Conservation (phyloP, 1,284 basidiomycete genomes). For the Earliella scabrosa region DNA sequence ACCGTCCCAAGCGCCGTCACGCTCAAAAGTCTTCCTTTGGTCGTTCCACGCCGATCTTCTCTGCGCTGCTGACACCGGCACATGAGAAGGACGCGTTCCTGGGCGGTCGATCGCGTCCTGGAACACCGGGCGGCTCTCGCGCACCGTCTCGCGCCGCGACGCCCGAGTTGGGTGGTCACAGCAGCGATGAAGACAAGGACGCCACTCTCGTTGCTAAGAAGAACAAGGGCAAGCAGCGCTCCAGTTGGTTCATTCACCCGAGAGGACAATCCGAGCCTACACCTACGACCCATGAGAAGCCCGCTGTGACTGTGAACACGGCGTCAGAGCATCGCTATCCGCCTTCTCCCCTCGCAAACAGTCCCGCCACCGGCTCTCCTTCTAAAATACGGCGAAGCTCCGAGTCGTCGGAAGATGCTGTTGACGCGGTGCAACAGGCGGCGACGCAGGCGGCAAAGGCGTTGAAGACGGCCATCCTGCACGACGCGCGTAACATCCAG, state of each 20-base stretch:
- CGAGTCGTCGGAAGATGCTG: constrained; percentile 29
- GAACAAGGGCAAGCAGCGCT: constrained; percentile 30
- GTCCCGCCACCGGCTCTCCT: constrained; percentile 25
- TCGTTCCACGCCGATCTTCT: constrained; percentile 29
- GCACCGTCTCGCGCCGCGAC: constrained; percentile 19
- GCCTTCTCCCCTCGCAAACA: constrained; percentile 13
- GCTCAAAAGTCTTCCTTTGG: constrained; percentile 32
- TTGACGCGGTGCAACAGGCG: constrained; percentile 25
- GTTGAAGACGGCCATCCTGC: constrained; percentile 69
- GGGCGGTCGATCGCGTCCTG: constrained; percentile 11
- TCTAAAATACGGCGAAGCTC: constrained; percentile 9
- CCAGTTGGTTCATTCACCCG: constrained; percentile 9
- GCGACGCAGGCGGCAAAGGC: constrained; percentile 62
- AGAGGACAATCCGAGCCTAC: constrained; percentile 12
- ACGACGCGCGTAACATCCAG: constrained; percentile 73
- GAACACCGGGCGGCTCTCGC: constrained; percentile 22
- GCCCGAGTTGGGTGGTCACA: constrained; percentile 28
- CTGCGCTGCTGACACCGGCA: constrained; percentile 33
- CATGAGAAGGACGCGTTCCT: constrained; percentile 35
- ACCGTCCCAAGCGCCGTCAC: constrained; percentile 59
- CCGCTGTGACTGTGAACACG: constrained; percentile 15
- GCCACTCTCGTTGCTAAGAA: constrained; percentile 25
- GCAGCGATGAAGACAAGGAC: constrained; percentile 27
- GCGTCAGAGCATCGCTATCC: constrained; percentile 23
- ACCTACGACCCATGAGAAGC: constrained; percentile 15